Evolutionary conservation across 257 asterid species (phyloP).

Genomic region (Leonotis leonurus): DNA sequence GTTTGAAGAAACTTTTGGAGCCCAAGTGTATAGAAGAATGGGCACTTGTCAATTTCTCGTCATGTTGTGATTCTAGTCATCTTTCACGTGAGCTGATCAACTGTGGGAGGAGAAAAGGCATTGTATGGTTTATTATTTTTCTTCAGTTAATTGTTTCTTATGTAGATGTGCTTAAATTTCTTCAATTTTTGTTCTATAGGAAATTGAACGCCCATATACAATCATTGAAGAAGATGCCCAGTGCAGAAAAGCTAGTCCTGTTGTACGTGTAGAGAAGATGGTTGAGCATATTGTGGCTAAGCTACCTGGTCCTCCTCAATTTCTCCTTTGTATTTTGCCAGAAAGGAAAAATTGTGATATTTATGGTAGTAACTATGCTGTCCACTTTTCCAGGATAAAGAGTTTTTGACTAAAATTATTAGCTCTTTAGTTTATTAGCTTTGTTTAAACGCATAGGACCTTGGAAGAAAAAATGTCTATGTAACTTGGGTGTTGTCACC

Average conservation of each 20-base stretch:
- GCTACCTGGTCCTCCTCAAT: conserved; percentile 61
- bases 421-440: conserved; percentile 12
- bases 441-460: conserved; percentile 54
- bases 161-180: conserved; percentile 1
- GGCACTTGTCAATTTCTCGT: conserved; percentile 91
- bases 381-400: neutral
- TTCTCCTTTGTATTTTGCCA: conserved; percentile 81
- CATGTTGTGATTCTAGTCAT: conserved; percentile 61
- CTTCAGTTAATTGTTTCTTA: neutral
- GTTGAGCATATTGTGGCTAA: conserved; percentile 58
- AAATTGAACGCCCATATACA: conserved; percentile 75
- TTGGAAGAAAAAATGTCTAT: conserved; percentile 81
- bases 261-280: conserved; percentile 80
- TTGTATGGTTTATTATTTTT: conserved; percentile 45
- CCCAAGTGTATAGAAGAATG: conserved; percentile 58
- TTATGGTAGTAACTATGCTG: conserved; percentile 50
- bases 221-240: conserved; percentile 80
- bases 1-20: conserved; percentile 50
- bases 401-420: conserved; percentile 4
- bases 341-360: conserved; percentile 72
- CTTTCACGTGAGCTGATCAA: conserved; percentile 80
- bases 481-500: conserved; percentile 62
- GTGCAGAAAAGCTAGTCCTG: conserved; percentile 48
- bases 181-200: conserved; percentile 34
- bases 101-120: conserved; percentile 83